Conservation (phyloP, 2,329 filamentous ascomycete species). For the Elsinoe fawcettii region DNA sequence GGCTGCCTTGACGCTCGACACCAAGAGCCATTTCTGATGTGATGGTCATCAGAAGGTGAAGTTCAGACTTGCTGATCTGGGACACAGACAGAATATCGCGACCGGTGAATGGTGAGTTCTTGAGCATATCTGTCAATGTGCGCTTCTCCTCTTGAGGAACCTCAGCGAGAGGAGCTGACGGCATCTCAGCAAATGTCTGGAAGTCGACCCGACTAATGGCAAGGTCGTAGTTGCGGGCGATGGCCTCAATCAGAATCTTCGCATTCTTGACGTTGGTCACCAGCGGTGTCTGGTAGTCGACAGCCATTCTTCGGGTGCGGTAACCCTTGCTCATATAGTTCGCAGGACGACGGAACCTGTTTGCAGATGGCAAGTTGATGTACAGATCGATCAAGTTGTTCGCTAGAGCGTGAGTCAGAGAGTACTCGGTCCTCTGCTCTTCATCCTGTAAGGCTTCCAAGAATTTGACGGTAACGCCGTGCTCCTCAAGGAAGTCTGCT, state of each 20-base stretch:
- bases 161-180: conserved; percentile 24
- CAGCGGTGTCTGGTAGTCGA: conserved; percentile 92
- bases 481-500: conserved; percentile 89
- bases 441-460: conserved; percentile 75
- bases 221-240: conserved; percentile 80
- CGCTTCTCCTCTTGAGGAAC: conserved; percentile 41
- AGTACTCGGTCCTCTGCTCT: conserved; percentile 91
- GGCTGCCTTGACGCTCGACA: conserved; percentile 82
- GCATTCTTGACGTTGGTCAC: conserved; percentile 99
- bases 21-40: conserved; percentile 96
- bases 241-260: conserved; percentile 91
- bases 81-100: conserved; percentile 86
- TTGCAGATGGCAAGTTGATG: conserved; percentile 98
- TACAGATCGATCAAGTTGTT: conserved; percentile 98
- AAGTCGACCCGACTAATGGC: conserved; percentile 78
- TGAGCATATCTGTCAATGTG: conserved; percentile 62
- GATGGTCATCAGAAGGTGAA: conserved; percentile 91
- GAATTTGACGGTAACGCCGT: conserved; percentile 86
- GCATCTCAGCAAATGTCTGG: conserved; percentile 61
- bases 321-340: conserved; percentile 99
- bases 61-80: conserved; percentile 77
- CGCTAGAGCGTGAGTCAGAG: conserved; percentile 87
- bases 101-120: conserved; percentile 78
- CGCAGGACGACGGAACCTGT: conserved; percentile 90
- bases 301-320: conserved; percentile 92